Evolutionary conservation across 164 flowering plant genomes (phyloP), one percentile per base, ranked within the genome.

Genomic region (Umbellularia californica): DNA sequence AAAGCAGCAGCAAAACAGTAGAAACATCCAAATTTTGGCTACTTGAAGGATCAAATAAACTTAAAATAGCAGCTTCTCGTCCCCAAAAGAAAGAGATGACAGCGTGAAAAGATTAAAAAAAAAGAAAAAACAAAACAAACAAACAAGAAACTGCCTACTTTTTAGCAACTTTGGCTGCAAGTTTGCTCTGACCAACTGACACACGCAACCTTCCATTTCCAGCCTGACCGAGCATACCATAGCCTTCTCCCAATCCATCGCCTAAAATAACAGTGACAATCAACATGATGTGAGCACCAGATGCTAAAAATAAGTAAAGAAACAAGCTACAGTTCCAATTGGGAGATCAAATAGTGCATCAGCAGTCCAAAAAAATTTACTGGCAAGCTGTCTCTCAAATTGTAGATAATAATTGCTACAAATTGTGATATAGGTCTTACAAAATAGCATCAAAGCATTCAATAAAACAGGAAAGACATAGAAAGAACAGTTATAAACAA

Each of bases 141-240:
- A n/a, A n/a, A n/a, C n/a, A n/a, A 41, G 60, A n/a, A 28, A 68
- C 50, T 12, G 74, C 87, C 23, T 82, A 94, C 99, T 87, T 94
- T 81, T 96, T 96, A 41, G 98, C 95, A 75, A 89, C 99, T 87
- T 92, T 96, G 27, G 97, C 91, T 62, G 92, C 97, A 82, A 96
- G 97, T 76, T 89, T 92, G 86, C 91, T 96, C 78, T 88, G 98
- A 71, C 85, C 97, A 83, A 86, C 84, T 62, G 98, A 90, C 74
- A 96, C 97, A 47, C 97, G 96, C 75, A 96, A 81, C 85, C 88
- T 96, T 41, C 98, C 97, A 88, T 83, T 94, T 60, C 99, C 97
- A 70, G 99, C 99, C 79, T 96, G 99, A 74, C 99, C 99, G 74
- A 96, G 97, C 99, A 96, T 96, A 75, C 99, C 99, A 83, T 96